Conservation (phyloP, 2,329 filamentous ascomycete species). For the Aspergillus calidoustus region DNA sequence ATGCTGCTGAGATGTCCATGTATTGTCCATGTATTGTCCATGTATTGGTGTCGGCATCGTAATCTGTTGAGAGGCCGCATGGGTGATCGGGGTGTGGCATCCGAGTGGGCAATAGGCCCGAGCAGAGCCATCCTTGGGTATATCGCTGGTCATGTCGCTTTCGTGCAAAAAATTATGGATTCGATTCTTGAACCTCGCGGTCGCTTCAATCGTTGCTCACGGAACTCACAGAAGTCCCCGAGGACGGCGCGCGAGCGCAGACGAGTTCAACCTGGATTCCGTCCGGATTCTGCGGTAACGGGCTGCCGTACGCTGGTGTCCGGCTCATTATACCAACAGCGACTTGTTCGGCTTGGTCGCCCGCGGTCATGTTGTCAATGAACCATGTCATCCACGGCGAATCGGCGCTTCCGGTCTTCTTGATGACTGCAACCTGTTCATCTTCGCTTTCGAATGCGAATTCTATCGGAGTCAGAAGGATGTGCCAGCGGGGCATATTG, state of each 20-base stretch:
- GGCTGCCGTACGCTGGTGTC: constrained; percentile 33
- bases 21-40: constrained; percentile 1
- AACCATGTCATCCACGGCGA: constrained; percentile 45
- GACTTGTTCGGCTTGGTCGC: constrained; percentile 40
- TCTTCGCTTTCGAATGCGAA: constrained; percentile 38
- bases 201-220: constrained; percentile 17
- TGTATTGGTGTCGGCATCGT: background rate
- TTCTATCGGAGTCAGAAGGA: constrained; percentile 27
- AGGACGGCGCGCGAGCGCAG: constrained; percentile 42
- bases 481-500: background rate
- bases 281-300: constrained; percentile 29
- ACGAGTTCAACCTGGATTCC: constrained; percentile 43
- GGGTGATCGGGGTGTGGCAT: background rate
- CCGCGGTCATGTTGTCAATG: constrained; percentile 38
- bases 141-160: background rate
- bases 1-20: constrained; percentile 1
- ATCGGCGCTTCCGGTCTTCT: constrained; percentile 33
- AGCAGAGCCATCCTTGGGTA: background rate
- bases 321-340: constrained; percentile 45
- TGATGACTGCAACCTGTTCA: constrained; percentile 31
- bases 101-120: background rate
- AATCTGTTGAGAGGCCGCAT: background rate
- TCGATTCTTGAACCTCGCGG: background rate
- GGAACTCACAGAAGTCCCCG: constrained; percentile 26
- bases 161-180: background rate